These are phyloP conservation scores for Mikania micrantha DNA, from an alignment of 129 eudicot species.

Conservation along the genomic window DNA sequence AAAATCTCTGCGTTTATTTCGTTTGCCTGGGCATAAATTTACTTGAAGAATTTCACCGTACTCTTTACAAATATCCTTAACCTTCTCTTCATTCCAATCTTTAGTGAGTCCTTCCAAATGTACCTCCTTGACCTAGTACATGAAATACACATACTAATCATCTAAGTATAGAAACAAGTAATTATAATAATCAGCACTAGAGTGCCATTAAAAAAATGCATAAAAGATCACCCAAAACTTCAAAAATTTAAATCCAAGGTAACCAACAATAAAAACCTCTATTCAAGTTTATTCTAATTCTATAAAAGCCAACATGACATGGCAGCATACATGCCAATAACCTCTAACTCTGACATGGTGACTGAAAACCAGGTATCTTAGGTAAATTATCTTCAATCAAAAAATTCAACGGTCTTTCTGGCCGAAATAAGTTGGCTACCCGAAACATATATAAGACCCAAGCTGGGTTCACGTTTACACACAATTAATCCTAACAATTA, in stretches of 20 bases:
- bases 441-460: not conserved
- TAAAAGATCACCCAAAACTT: not conserved
- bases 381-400: not conserved
- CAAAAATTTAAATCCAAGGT: not conserved
- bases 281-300: not conserved
- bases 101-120: slow-evolving; percentile 38
- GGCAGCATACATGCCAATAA: not conserved
- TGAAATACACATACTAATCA: slow-evolving; percentile 3
- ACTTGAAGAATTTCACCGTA: slow-evolving; percentile 35
- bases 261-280: not conserved
- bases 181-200: not conserved
- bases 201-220: not conserved
- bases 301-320: not conserved
- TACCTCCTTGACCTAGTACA: slow-evolving; percentile 35
- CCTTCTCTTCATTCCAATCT: slow-evolving; percentile 42
- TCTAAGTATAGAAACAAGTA: slow-evolving; percentile 1
- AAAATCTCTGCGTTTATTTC: slow-evolving; percentile 22
- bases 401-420: not conserved
- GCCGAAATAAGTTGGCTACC: not conserved
- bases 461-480: not conserved
- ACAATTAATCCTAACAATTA: not conserved
- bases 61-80: slow-evolving; percentile 28
- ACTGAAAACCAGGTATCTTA: not conserved
- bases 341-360: not conserved
- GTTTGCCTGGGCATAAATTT: slow-evolving; percentile 13